Conservation (phyloP, 306 rosid genomes). For the Ceratonia siliqua region DNA sequence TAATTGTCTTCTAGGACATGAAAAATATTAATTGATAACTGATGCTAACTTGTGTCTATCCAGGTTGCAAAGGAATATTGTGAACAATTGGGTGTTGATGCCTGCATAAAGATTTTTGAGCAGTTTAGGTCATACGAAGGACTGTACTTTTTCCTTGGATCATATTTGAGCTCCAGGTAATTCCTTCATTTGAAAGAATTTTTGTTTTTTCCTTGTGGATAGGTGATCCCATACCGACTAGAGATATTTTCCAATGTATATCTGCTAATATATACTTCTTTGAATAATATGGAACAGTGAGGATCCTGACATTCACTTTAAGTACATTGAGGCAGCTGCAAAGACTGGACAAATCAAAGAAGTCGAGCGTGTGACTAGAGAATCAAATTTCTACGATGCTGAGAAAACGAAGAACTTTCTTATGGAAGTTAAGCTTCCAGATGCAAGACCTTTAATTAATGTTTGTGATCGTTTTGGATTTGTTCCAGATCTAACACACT, state of each 20-base stretch:
- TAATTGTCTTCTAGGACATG: neutral
- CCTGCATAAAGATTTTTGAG: slow-evolving; percentile 94
- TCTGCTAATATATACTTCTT: slow-evolving; percentile 28
- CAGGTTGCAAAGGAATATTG: slow-evolving; percentile 99
- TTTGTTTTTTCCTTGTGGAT: slow-evolving; percentile 12
- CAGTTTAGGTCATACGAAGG: slow-evolving; percentile 98
- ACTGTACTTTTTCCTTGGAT: slow-evolving; percentile 92
- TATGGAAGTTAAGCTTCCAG: slow-evolving; percentile 99
- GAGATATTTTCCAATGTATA: slow-evolving; percentile 8
- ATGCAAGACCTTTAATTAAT: slow-evolving; percentile 95
- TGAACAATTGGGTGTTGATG: slow-evolving; percentile 92
- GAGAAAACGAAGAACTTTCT: slow-evolving; percentile 96
- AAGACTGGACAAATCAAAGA: slow-evolving; percentile 99
- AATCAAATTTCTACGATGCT: slow-evolving; percentile 92
- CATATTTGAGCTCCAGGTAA: slow-evolving; percentile 97
- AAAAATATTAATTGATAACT: slow-evolving; percentile 21
- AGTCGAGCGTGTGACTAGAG: slow-evolving; percentile 98
- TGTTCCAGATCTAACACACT: slow-evolving; percentile 98
- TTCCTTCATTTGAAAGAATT: slow-evolving; percentile 9
- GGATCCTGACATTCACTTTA: slow-evolving; percentile 99
- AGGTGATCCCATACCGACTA: slow-evolving; percentile 11
- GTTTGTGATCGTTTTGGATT: slow-evolving; percentile 98
- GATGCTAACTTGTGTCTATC: slow-evolving; percentile 31
- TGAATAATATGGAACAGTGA: slow-evolving; percentile 68
- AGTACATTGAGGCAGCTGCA: slow-evolving; percentile 99